Evolutionary conservation across 2,329 filamentous ascomycete species (phyloP).

Genomic region (Neopestalotiopsis clavispora): DNA sequence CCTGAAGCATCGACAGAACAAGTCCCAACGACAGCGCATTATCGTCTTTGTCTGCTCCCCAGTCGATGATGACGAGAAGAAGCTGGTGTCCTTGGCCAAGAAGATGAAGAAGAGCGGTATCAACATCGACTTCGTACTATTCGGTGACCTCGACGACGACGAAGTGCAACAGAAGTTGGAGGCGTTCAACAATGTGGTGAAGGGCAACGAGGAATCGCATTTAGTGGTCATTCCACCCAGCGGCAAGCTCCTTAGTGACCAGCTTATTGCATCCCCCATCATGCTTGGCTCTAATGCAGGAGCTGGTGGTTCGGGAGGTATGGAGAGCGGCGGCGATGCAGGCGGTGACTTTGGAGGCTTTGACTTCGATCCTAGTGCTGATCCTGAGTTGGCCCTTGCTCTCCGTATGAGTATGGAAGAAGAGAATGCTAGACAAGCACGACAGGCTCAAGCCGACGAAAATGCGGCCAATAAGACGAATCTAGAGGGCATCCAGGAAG

Average conservation of each 20-base stretch:
- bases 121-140: slow-evolving; percentile 91
- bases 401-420: slow-evolving; percentile 98
- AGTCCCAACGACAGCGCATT: slow-evolving; percentile 94
- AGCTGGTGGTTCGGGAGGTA: slow-evolving; percentile 51
- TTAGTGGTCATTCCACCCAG: slow-evolving; percentile 90
- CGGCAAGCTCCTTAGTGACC: slow-evolving; percentile 89
- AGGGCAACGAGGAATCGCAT: slow-evolving; percentile 88
- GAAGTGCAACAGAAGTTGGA: slow-evolving; percentile 89
- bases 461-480: slow-evolving; percentile 74
- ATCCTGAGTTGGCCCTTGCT: slow-evolving; percentile 92
- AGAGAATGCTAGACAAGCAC: slow-evolving; percentile 92
- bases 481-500: slow-evolving; percentile 83
- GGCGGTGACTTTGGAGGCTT: slow-evolving; percentile 77
- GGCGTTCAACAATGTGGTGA: slow-evolving; percentile 92
- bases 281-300: slow-evolving; percentile 78
- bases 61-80: slow-evolving; percentile 87
- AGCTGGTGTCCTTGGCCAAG: slow-evolving; percentile 86
- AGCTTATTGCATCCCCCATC: slow-evolving; percentile 88
- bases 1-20: slow-evolving; percentile 97
- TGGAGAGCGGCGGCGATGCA: slow-evolving; percentile 53
- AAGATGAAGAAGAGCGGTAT: slow-evolving; percentile 99
- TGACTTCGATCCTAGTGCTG: slow-evolving; percentile 87
- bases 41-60: slow-evolving; percentile 96
- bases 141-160: slow-evolving; percentile 91
- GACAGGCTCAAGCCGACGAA: slow-evolving; percentile 78